Conservation (phyloP, 495 filamentous ascomycete species). For the Aspergillus cristatus region DNA sequence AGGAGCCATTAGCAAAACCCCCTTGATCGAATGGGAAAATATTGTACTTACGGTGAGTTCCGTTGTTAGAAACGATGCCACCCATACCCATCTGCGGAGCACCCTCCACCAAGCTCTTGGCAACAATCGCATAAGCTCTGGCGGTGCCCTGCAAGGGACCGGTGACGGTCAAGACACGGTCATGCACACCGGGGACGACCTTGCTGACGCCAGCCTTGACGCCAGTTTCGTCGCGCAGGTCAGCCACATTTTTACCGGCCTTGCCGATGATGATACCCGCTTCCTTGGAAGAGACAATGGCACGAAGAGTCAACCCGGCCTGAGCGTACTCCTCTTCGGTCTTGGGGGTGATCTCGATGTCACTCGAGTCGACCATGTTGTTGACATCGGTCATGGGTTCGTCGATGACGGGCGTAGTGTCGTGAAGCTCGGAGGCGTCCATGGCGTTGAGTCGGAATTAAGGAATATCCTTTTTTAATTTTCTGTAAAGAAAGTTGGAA, state of each 20-base stretch:
- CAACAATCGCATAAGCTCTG: slow-evolving; percentile 86
- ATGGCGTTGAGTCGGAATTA: slow-evolving; percentile 22
- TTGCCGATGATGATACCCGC: slow-evolving; percentile 98
- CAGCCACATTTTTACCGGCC: slow-evolving; percentile 95
- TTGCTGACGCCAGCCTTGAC: slow-evolving; percentile 98
- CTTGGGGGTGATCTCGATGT: slow-evolving; percentile 63
- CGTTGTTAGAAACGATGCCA: slow-evolving; percentile 70
- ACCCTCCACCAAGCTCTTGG: slow-evolving; percentile 82
- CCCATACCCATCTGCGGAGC: slow-evolving; percentile 94
- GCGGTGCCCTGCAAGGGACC: slow-evolving; percentile 78
- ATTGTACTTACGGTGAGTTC: slow-evolving; percentile 78
- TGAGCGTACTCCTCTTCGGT: slow-evolving; percentile 95
- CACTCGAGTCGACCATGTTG: slow-evolving; percentile 47
- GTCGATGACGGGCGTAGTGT: slow-evolving; percentile 26
- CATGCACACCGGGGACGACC: slow-evolving; percentile 93
- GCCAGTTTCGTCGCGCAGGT: slow-evolving; percentile 92
- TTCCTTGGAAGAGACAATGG: slow-evolving; percentile 97
- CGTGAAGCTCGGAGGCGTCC: slow-evolving; percentile 41
- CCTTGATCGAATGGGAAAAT: slow-evolving; percentile 1
- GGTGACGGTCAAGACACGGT: slow-evolving; percentile 91
- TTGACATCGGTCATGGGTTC: slow-evolving; percentile 41
- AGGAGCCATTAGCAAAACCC: slow-evolving; percentile 18
- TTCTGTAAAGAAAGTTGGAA: too few species aligned
- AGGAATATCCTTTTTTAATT: too few species aligned
- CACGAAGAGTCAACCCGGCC: slow-evolving; percentile 82